phyloP scores from a whole-genome alignment of 129 eudicot genomes.

The carrot (Daucus carota) region DNA sequence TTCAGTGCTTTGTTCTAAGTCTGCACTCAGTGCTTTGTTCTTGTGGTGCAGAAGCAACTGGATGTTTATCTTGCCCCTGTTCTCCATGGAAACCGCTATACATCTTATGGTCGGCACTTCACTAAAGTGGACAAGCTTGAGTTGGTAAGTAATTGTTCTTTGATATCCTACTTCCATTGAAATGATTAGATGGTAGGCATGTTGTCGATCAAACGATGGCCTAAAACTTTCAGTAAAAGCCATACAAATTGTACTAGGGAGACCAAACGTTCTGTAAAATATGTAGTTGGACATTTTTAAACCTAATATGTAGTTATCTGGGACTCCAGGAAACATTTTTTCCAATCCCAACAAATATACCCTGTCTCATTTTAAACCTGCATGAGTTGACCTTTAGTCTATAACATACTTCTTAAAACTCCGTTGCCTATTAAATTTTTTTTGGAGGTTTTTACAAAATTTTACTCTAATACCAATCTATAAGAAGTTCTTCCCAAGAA shows the following conservation, averaged over 20 bases:
- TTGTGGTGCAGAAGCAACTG: background rate
- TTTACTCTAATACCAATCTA: background rate
- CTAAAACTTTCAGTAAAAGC: no score
- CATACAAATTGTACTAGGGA: background rate
- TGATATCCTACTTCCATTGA: background rate
- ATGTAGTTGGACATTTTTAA: background rate
- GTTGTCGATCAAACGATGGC: background rate
- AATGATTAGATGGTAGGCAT: background rate
- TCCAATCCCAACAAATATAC: background rate
- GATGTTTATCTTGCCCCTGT: background rate
- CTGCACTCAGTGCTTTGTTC: background rate
- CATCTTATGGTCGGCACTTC: conserved; percentile 10
- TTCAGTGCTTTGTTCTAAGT: no score
- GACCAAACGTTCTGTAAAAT: background rate
- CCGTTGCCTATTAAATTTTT: background rate
- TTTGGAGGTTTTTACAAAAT: background rate
- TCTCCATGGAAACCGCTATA: conserved; percentile 2
- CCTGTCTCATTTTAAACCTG: background rate
- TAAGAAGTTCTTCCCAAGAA: background rate
- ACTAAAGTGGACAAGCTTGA: conserved; percentile 7
- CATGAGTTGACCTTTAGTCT: background rate
- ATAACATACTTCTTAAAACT: background rate
- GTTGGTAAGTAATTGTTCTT: conserved; percentile 2
- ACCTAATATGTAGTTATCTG: background rate
- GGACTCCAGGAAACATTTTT: background rate